Conservation (phyloP, 2,329 filamentous ascomycete species). For the Fusarium odoratissimum region DNA sequence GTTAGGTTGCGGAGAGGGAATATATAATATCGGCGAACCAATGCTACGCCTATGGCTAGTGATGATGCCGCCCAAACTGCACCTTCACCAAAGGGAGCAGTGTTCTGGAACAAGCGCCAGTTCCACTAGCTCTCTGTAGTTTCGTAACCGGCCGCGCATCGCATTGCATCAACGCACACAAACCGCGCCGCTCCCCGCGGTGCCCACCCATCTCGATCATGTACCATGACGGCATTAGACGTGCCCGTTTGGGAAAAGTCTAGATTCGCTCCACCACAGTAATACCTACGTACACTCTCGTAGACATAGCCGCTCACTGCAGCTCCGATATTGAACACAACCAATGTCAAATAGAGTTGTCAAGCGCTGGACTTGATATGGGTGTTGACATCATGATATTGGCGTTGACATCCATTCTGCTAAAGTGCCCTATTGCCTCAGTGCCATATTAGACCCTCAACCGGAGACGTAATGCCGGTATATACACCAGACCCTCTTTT, state of each 20-base stretch:
- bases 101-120: conserved; percentile 39
- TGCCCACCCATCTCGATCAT: conserved; percentile 28
- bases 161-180: conserved; percentile 23
- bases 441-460: neutral
- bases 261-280: neutral
- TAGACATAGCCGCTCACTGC: neutral
- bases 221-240: conserved; percentile 41
- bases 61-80: neutral
- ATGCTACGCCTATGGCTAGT: neutral
- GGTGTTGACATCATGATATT: neutral
- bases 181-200: conserved; percentile 35
- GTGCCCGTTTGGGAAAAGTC: conserved; percentile 28
- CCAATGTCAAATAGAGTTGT: neutral
- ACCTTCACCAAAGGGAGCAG: conserved; percentile 23
- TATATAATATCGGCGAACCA: conserved; percentile 8
- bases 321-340: neutral
- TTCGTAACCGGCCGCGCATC: conserved; percentile 18
- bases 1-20: neutral
- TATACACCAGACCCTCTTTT: neutral
- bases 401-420: neutral
- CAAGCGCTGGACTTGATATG: neutral
- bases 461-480: neutral
- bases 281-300: neutral
- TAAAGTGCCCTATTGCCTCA: neutral
- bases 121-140: conserved; percentile 25